A percentile compares a stretch with the other conserved stretches of the same genome.
These are phyloP conservation scores for Eucalyptus marginata DNA, from an alignment of 345 rosid genomes.

Conservation along the genomic window DNA sequence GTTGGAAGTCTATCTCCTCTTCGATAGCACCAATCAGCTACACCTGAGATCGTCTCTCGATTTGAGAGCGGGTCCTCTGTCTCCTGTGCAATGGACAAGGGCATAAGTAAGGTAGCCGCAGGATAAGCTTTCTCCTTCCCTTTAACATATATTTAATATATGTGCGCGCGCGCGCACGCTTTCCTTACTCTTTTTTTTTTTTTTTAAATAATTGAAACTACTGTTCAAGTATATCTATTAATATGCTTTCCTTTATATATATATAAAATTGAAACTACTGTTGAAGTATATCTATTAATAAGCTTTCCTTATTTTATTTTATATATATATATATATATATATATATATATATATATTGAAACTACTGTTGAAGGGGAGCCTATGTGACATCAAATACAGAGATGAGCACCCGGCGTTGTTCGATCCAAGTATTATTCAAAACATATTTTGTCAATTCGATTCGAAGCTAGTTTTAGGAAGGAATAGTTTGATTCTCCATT, in stretches of 20 bases:
- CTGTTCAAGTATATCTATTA: too few species aligned
- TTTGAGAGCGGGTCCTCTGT: neutral
- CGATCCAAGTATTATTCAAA: neutral
- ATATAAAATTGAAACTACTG: neutral
- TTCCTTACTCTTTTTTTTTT: too few species aligned
- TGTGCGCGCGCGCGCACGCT: too few species aligned
- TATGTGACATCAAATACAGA: neutral
- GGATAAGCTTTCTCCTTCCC: neutral
- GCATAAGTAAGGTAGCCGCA: neutral
- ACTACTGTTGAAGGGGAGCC: neutral
- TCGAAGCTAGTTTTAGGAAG: neutral
- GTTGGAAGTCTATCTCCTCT: neutral
- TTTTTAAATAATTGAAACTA: too few species aligned
- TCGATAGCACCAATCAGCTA: neutral
- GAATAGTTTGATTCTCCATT: neutral
- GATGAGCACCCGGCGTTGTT: neutral
- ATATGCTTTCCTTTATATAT: neutral
- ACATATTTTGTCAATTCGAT: neutral
- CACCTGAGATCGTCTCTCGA: neutral
- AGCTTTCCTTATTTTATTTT: neutral
- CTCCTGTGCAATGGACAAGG: neutral
- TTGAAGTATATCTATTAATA: neutral
- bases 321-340: too few species aligned
- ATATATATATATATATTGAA: neutral
- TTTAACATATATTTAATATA: neutral